phyloP scores from a whole-genome alignment of 768 basidiomycete species.

The Lactifluus piperatus region DNA sequence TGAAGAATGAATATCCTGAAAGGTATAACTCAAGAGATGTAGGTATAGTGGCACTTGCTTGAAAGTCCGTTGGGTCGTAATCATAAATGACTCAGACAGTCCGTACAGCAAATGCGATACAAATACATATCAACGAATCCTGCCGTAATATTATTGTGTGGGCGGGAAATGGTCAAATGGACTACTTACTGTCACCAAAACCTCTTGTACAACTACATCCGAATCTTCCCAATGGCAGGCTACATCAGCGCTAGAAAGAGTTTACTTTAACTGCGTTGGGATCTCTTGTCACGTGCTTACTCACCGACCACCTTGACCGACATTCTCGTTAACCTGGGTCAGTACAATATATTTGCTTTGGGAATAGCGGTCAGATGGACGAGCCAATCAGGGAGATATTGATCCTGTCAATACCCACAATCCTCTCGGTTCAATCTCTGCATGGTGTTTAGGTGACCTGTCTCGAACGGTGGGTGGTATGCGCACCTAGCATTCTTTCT shows the following conservation, averaged over 20 bases:
- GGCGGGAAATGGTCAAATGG: slow-evolving; percentile 5
- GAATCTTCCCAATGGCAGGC: slow-evolving; percentile 85
- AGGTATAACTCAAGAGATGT: slow-evolving; percentile 13
- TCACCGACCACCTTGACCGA: slow-evolving; percentile 78
- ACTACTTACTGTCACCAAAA: slow-evolving; percentile 64
- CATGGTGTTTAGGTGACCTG: slow-evolving; percentile 4
- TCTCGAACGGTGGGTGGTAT: background rate
- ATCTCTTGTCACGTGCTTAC: slow-evolving; percentile 19
- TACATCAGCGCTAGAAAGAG: slow-evolving; percentile 55
- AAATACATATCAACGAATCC: slow-evolving; percentile 66
- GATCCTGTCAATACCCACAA: slow-evolving; percentile 39
- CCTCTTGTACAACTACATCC: slow-evolving; percentile 68
- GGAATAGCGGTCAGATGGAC: slow-evolving; percentile 11
- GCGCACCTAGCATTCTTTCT: slow-evolving; percentile 62
- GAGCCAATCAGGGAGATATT: background rate
- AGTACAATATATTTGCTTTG: slow-evolving; percentile 79
- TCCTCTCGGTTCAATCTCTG: slow-evolving; percentile 68
- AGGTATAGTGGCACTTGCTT: slow-evolving; percentile 16
- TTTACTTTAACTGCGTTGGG: no score
- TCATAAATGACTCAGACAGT: slow-evolving; percentile 27
- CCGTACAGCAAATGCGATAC: slow-evolving; percentile 53
- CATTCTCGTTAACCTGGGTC: slow-evolving; percentile 78
- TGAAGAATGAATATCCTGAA: background rate
- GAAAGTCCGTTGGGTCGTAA: background rate
- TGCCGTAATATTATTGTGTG: slow-evolving; percentile 26